Evolutionary conservation across 805 yeast species (phyloP).

Genomic region (Blastobotrys mokoenaii): DNA sequence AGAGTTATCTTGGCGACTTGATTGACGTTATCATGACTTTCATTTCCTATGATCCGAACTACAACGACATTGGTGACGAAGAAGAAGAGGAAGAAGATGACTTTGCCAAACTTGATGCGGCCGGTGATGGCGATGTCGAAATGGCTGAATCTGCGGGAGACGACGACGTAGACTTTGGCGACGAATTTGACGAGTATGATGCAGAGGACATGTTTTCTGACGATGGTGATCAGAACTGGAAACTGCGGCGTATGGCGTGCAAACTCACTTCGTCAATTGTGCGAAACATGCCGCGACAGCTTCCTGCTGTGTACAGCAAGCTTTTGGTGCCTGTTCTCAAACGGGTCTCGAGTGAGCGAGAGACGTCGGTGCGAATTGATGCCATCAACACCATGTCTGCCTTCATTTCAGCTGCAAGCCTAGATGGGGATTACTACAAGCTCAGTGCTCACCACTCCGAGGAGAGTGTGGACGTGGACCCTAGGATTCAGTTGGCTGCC

Average conservation of each 20-base stretch:
- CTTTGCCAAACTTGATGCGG: constrained; percentile 20
- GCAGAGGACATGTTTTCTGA: constrained; percentile 28
- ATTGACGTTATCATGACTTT: constrained; percentile 28
- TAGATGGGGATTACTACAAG: constrained; percentile 33
- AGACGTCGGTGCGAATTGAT: constrained; percentile 43
- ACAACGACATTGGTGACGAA: constrained; percentile 19
- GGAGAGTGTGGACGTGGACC: too few relatives aligned
- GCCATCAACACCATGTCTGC: constrained; percentile 37
- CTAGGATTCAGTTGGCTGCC: constrained; percentile 20
- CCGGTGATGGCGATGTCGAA: constrained; percentile 30
- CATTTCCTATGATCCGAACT: constrained; percentile 41
- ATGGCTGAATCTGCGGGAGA: constrained; percentile 27
- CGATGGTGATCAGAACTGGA: constrained; percentile 54
- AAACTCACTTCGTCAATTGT: constrained; percentile 35
- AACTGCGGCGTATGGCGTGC: constrained; percentile 47
- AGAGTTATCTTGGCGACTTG: constrained; percentile 23
- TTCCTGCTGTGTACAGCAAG: constrained; percentile 24
- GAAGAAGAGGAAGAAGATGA: constrained; percentile 28
- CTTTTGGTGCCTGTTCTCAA: constrained; percentile 36
- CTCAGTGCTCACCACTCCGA: constrained; percentile 11
- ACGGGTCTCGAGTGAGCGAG: constrained; percentile 27
- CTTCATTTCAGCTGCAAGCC: constrained; percentile 33
- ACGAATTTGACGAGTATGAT: constrained; percentile 11
- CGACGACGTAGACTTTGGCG: constrained; percentile 28
- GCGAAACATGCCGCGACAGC: constrained; percentile 29